phyloP scores from a whole-genome alignment of 331 rosid genomes.

The Phaseolus coccineus region DNA sequence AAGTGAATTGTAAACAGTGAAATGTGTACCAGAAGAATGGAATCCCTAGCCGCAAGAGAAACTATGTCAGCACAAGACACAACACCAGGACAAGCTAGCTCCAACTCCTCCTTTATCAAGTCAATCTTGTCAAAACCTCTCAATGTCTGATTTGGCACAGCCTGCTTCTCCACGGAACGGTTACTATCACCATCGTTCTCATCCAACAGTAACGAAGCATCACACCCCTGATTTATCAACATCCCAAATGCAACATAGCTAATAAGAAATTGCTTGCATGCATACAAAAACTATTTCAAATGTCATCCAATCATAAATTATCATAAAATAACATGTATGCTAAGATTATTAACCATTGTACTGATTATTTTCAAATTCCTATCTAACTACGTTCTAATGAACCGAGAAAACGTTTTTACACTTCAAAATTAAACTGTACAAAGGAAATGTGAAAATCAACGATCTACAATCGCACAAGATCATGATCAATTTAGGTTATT shows the following conservation, averaged over 20 bases:
- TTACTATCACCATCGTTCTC: conserved; percentile 53
- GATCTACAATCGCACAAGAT: background rate
- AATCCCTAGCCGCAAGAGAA: conserved; percentile 82
- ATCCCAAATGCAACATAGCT: background rate
- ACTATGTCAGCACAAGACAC: conserved; percentile 84
- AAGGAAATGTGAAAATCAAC: background rate
- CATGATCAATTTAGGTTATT: background rate
- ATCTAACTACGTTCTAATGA: background rate
- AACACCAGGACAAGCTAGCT: conserved; percentile 72
- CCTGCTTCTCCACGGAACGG: conserved; percentile 66
- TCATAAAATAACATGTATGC: background rate
- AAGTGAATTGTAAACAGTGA: conserved; percentile 17
- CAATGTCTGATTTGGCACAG: conserved; percentile 75
- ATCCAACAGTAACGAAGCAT: conserved; percentile 89
- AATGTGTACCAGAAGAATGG: conserved; percentile 62
- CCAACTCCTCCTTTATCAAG: conserved; percentile 75
- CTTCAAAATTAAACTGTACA: background rate
- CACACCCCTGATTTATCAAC: conserved; percentile 72
- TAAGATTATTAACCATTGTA: background rate
- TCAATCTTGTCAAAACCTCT: conserved; percentile 74
- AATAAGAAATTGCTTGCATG: background rate
- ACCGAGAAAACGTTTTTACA: background rate
- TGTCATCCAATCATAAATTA: background rate
- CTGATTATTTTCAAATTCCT: background rate
- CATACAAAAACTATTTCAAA: background rate